phyloP scores from a whole-genome alignment of 352 stramenopile species.

The Globisporangium cederbergense region DNA sequence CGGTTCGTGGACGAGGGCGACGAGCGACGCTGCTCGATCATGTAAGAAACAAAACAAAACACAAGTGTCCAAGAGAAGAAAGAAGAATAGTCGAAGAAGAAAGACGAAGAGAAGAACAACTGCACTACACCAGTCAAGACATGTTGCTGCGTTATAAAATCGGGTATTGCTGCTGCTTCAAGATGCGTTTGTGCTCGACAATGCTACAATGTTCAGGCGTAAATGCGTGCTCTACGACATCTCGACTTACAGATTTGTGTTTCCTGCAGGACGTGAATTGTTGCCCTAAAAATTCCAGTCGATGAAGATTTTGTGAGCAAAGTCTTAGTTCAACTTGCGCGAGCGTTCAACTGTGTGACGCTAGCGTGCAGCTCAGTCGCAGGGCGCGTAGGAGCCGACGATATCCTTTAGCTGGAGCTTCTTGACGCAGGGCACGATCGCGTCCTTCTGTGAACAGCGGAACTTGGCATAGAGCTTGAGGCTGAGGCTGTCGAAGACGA shows the following conservation, averaged over 20 bases:
- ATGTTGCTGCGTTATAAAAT: conserved; percentile 1
- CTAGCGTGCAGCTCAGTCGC: conserved; percentile 26
- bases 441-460: conserved; percentile 44
- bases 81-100: neutral
- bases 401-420: conserved; percentile 75
- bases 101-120: neutral
- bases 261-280: neutral
- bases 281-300: too few species aligned
- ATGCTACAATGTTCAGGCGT: neutral
- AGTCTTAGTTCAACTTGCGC: too few species aligned
- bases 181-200: neutral
- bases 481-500: conserved; percentile 68
- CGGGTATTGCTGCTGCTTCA: conserved; percentile 2
- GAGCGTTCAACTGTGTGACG: neutral
- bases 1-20: conserved; percentile 83
- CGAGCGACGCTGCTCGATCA: conserved; percentile 77
- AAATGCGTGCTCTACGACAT: neutral
- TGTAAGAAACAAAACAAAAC: conserved; percentile 40
- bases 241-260: neutral
- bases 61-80: neutral
- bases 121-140: neutral
- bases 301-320: neutral
- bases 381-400: conserved; percentile 60
- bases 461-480: conserved; percentile 66
- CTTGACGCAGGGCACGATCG: conserved; percentile 64